phyloP scores from a whole-genome alignment of 2,329 filamentous ascomycete species.

The Leptographium flavum region DNA sequence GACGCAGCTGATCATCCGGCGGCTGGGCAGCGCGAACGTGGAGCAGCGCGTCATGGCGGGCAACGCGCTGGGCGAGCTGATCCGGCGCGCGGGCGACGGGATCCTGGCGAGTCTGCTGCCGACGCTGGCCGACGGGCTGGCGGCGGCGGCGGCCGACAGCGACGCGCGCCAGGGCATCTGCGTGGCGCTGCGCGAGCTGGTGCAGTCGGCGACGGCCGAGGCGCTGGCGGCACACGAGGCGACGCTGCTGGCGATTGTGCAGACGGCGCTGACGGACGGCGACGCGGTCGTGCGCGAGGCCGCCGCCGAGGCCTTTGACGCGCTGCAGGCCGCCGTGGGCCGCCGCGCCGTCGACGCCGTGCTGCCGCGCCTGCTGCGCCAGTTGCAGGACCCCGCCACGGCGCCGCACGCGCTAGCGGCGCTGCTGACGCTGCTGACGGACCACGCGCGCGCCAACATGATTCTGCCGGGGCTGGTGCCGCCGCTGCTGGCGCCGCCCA shows the following conservation, averaged over 20 bases:
- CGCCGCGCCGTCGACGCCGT: constrained; percentile 94
- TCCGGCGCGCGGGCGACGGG: constrained; percentile 89
- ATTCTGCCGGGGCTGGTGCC: constrained; percentile 94
- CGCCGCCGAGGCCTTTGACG: constrained; percentile 93
- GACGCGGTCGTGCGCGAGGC: constrained; percentile 86
- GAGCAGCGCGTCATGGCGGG: constrained; percentile 98
- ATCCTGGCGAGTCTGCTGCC: constrained; percentile 79
- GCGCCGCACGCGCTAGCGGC: constrained; percentile 77
- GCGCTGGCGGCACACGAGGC: constrained; percentile 90
- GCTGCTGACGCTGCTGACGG: constrained; percentile 83
- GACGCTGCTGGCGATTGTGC: constrained; percentile 84
- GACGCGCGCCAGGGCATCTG: constrained; percentile 96
- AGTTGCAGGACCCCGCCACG: constrained; percentile 73
- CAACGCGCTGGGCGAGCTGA: constrained; percentile 90
- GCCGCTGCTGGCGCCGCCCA: constrained; percentile 77
- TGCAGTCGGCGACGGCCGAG: constrained; percentile 75
- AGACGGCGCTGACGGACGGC: constrained; percentile 79
- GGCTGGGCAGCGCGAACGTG: constrained; percentile 89
- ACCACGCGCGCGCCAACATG: constrained; percentile 85
- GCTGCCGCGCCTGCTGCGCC: constrained; percentile 75
- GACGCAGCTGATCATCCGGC: constrained; percentile 85
- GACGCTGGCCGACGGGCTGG: constrained; percentile 77
- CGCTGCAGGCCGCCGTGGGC: constrained; percentile 81
- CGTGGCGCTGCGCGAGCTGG: constrained; percentile 86
- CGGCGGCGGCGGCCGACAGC: constrained; percentile 68